Evolutionary conservation across 768 basidiomycete species (phyloP).

Genomic region (Royoungia palumana): DNA sequence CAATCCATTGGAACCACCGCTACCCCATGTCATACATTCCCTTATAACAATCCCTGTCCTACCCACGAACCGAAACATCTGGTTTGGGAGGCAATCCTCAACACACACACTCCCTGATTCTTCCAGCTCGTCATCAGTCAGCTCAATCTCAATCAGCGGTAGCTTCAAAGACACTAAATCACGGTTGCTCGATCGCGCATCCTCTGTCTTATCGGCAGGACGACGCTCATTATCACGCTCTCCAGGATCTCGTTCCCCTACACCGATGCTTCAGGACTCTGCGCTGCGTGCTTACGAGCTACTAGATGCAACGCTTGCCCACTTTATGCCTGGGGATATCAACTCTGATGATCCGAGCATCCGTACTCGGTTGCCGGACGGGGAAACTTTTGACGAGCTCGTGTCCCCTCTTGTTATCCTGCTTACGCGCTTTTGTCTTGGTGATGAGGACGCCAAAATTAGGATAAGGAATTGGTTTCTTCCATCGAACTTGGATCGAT

Average conservation of each 20-base stretch:
- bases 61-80: slow-evolving; percentile 50
- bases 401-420: slow-evolving; percentile 76
- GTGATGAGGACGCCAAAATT: slow-evolving; percentile 53
- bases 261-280: slow-evolving; percentile 40
- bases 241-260: slow-evolving; percentile 37
- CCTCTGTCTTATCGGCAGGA: slow-evolving; percentile 28
- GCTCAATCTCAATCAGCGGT: slow-evolving; percentile 14
- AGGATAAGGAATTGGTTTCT: slow-evolving; percentile 67
- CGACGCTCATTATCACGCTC: slow-evolving; percentile 42
- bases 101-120: slow-evolving; percentile 36
- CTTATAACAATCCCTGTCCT: slow-evolving; percentile 76
- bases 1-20: slow-evolving; percentile 64
- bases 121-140: slow-evolving; percentile 32
- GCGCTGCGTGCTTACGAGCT: slow-evolving; percentile 66
- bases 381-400: slow-evolving; percentile 69
- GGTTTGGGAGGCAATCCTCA: slow-evolving; percentile 53
- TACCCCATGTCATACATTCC: slow-evolving; percentile 79
- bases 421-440: slow-evolving; percentile 65
- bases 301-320: slow-evolving; percentile 52
- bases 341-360: slow-evolving; percentile 65
- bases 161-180: slow-evolving; percentile 22
- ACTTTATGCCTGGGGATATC: slow-evolving; percentile 64
- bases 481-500: slow-evolving; percentile 78
- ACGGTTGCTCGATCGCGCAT: slow-evolving; percentile 26
- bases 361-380: slow-evolving; percentile 40